A percentile compares a stretch with the other conserved stretches of the same genome.
phyloP scores from a whole-genome alignment of 257 asterid species.

The Oldenlandia corymbosa region DNA sequence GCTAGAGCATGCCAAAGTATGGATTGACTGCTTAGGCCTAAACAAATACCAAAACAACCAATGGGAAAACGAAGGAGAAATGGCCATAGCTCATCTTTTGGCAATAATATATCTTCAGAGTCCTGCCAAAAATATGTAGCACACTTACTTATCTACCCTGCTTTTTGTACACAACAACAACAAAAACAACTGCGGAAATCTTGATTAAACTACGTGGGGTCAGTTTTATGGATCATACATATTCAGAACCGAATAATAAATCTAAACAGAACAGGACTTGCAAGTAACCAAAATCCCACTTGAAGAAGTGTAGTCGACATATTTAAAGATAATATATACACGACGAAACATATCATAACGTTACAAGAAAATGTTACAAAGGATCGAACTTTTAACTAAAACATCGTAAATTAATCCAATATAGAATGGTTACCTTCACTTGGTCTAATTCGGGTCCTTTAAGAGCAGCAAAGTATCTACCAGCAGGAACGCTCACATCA shows the following conservation, averaged over 20 bases:
- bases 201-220: too few species aligned
- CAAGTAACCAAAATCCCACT: neutral
- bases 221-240: too few species aligned
- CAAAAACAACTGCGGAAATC: too few species aligned
- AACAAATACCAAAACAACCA: slow-evolving; percentile 84
- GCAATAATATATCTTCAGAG: slow-evolving; percentile 78
- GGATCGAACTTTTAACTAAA: neutral
- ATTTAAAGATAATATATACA: too few species aligned
- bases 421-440: slow-evolving; percentile 62
- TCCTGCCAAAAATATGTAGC: slow-evolving; percentile 39
- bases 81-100: slow-evolving; percentile 82
- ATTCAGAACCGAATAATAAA: too few species aligned
- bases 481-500: slow-evolving; percentile 80
- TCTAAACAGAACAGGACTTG: neutral
- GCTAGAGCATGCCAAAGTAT: slow-evolving; percentile 71
- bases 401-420: too few species aligned
- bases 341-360: too few species aligned
- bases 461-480: slow-evolving; percentile 97
- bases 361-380: too few species aligned
- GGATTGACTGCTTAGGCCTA: slow-evolving; percentile 93
- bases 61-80: slow-evolving; percentile 92
- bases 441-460: slow-evolving; percentile 88
- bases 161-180: too few species aligned
- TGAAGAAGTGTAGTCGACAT: too few species aligned
- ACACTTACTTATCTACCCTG: too few species aligned